Conservation (phyloP, 2,329 filamentous ascomycete species). For the Fusarium sp. region DNA sequence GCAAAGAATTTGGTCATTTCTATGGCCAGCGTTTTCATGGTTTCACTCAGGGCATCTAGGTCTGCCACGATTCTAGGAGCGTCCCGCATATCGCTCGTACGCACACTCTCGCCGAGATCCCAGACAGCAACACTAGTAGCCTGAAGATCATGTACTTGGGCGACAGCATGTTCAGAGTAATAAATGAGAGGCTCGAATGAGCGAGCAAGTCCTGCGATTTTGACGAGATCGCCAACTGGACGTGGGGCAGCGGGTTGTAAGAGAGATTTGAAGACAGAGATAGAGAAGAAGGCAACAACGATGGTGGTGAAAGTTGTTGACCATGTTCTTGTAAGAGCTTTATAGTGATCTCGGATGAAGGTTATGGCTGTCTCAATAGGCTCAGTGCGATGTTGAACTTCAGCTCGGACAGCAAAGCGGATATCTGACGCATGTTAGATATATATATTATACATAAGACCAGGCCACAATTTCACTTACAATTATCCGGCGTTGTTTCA, state of each 20-base stretch:
- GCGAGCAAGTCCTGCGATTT: constrained; percentile 88
- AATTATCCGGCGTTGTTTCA: constrained; percentile 60
- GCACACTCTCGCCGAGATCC: constrained; percentile 92
- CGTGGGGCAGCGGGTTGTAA: constrained; percentile 72
- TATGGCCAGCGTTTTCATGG: constrained; percentile 83
- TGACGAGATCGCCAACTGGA: constrained; percentile 77
- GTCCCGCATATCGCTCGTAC: constrained; percentile 90
- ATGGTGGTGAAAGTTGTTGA: constrained; percentile 73
- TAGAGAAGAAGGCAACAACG: constrained; percentile 71
- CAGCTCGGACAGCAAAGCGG: constrained; percentile 86
- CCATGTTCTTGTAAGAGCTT: constrained; percentile 75
- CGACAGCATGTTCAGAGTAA: constrained; percentile 89
- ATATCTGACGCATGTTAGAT: constrained; percentile 70
- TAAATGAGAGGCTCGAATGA: constrained; percentile 95
- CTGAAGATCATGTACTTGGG: constrained; percentile 88
- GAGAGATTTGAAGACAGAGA: constrained; percentile 73
- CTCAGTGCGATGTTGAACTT: constrained; percentile 88
- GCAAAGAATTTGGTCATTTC: constrained; percentile 94
- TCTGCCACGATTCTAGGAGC: constrained; percentile 87
- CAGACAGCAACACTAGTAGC: constrained; percentile 94
- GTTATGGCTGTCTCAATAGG: constrained; percentile 81
- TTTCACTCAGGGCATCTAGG: constrained; percentile 87
- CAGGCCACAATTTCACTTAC: constrained; percentile 53
- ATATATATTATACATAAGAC: background rate
- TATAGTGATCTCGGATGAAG: constrained; percentile 71